Base-by-base conservation (phyloP, 2,329 filamentous ascomycete genomes). In the Endothia cerciana region DNA sequence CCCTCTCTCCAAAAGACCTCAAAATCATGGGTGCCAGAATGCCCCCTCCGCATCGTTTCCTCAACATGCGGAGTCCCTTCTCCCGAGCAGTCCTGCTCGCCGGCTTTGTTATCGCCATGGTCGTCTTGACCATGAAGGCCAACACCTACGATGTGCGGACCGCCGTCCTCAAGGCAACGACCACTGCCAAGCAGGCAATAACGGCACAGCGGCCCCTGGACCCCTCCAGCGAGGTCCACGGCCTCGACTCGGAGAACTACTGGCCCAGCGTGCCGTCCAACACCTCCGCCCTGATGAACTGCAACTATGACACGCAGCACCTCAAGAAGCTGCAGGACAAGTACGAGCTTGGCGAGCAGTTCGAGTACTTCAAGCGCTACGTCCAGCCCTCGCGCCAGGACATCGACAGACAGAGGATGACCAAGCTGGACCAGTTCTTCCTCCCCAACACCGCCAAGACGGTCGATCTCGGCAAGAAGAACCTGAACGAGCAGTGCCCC, bases 281-380 rank as follows among this genome's bases (percentile, higher is more conserved):
- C 59, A 78, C 79, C 1, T 77, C 81, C 0, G 75, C 87, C 64
- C 69, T 76, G 25, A 81, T 84, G 79, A 77, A 84, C 71, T 87
- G 85, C 75, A 77, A 78, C 68, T 74, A 84, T 65, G 81, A 87
- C 72, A 76, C 77, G 51, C 77, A 78, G 15, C 79, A 81, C 62
- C 78, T 87, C 64, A 74, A 75, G 59, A 73, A 77, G 5, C 72
- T 86, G 64, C 79, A 82, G 70, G 71, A 81, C 33, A 80, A 78
- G 68, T 84, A 84, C 70, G 74, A 77, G 11, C 77, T 88, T 15
- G 77, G 80, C 30, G 79, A 83, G 49, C 78, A 78, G 47, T 83
- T 87, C 69, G 81, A 87, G 69, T 87, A 87, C 75, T 78, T 81
- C 65, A 84, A 84, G 74, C 80, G 85, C 64, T 85, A 87, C 70